phyloP scores from a whole-genome alignment of 2,329 filamentous ascomycete genomes.

The Teratosphaeria gauchensis region DNA sequence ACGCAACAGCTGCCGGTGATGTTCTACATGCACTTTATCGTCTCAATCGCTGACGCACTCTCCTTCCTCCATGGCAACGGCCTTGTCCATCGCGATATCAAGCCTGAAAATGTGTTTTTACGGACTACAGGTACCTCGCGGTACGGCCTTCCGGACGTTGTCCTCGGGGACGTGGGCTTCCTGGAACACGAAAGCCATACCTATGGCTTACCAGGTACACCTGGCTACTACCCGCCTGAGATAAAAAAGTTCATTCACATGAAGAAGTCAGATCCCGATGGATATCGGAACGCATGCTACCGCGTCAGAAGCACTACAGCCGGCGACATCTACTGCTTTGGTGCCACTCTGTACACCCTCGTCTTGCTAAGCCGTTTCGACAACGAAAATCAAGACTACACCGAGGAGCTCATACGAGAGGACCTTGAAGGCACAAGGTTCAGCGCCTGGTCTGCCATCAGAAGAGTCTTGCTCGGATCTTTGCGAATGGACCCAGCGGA shows the following conservation, averaged over 20 bases:
- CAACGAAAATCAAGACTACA: background rate
- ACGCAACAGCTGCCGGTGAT: background rate
- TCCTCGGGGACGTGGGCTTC: conserved; percentile 18
- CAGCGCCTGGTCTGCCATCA: background rate
- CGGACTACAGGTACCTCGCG: conserved; percentile 4
- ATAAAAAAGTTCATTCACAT: background rate
- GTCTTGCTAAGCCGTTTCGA: conserved; percentile 3
- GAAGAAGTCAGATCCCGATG: conserved; percentile 2
- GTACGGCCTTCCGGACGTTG: conserved; percentile 12
- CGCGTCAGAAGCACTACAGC: conserved; percentile 8
- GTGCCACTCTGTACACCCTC: conserved; percentile 13
- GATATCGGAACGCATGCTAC: background rate
- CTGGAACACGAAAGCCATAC: background rate
- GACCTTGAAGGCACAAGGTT: background rate
- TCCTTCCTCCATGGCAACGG: conserved; percentile 17
- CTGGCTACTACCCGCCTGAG: conserved; percentile 7
- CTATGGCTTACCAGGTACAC: conserved; percentile 8
- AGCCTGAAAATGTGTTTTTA: conserved; percentile 16
- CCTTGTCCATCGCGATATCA: conserved; percentile 18
- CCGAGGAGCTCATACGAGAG: background rate
- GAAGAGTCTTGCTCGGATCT: background rate
- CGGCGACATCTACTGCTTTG: conserved; percentile 18
- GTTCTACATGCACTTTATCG: conserved; percentile 17
- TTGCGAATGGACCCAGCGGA: background rate
- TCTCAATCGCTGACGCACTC: conserved; percentile 16